Evolutionary conservation across 2,329 filamentous ascomycete genomes (phyloP), one percentile per base, ranked within the genome.

Genomic region (Sporothrix phasma): DNA sequence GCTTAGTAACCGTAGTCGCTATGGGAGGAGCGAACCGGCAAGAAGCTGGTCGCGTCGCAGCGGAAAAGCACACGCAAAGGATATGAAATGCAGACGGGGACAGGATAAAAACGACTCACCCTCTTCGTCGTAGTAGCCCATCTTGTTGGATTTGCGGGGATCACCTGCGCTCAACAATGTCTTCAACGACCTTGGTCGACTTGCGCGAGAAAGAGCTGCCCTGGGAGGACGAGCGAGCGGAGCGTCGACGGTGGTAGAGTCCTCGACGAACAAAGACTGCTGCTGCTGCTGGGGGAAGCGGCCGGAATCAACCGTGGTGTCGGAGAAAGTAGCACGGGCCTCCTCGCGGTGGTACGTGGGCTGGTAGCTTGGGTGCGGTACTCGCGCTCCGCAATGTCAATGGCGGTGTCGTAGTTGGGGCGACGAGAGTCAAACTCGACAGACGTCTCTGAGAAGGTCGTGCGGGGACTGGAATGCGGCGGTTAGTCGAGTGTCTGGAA

Each of bases 71-170:
- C 39, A 56, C n/a, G 22, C 2, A 43, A 29, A 37, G 19, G 24
- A 22, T 59, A 53, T 19, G 5, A 34, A 49, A 51, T 24, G 19
- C 26, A 65, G 29, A 0, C 43, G 51, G 19, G 29, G 47, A 17
- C 7, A 3, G 19, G 13, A 37, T 22, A 22, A 39, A 61, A 67
- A 22, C 29, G 58, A 67, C 82, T 76, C 75, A 85, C 82, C 81
- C 71, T 82, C 78, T 68, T 85, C 81, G 77, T 85, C 82, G 80
- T 84, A 85, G 80, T 85, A 85, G 76, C 82, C 83, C 83, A 86
- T 86, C 76, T 82, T 84, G 77, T 80, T 81, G 76, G 76, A 75
- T 72, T 80, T 78, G 66, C 77, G 74, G 69, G 74, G 76, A 76
- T 26, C 2, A 39, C 24, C n/a, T 47, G 62, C 19, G 59, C 31